Percentiles rank a stretch among this genome's conserved stretches.
These are phyloP conservation scores for Quercus parvula DNA, from an alignment of 306 rosid species.

Conservation along the genomic window DNA sequence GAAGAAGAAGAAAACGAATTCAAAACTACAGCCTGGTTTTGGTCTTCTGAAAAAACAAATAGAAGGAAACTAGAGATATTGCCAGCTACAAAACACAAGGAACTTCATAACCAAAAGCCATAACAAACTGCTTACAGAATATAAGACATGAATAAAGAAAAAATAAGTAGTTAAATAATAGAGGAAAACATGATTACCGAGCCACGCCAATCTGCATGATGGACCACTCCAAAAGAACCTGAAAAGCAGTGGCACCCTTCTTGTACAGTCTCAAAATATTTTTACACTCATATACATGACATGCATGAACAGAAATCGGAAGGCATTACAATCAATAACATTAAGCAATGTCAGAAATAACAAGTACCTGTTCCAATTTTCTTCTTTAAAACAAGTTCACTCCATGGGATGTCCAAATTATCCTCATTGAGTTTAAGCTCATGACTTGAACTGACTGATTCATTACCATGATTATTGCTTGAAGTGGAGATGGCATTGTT, in stretches of 20 bases:
- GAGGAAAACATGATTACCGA: conserved; percentile 55
- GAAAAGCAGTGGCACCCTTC: conserved; percentile 37
- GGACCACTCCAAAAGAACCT: conserved; percentile 96
- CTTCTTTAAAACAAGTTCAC: conserved; percentile 69
- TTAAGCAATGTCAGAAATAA: conserved; percentile 6
- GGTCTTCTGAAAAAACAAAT: no score
- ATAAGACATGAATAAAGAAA: neutral
- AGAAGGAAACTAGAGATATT: no score
- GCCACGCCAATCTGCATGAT: conserved; percentile 94
- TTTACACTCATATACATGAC: conserved; percentile 2
- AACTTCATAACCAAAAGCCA: no score
- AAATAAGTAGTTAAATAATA: conserved; percentile 1
- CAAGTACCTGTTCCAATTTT: conserved; percentile 80
- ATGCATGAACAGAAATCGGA: conserved; percentile 9
- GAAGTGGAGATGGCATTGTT: conserved; percentile 23
- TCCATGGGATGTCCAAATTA: conserved; percentile 77
- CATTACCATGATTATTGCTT: conserved; percentile 22
- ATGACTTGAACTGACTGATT: conserved; percentile 39
- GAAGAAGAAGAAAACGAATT: no score
- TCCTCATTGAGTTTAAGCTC: conserved; percentile 49
- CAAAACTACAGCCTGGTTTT: no score
- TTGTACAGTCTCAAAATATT: conserved; percentile 12
- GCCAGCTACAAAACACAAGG: no score
- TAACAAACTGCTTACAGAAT: neutral
- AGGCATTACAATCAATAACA: conserved; percentile 8